Base-by-base conservation (phyloP, 179 eudicot genomes). In the Beta macrorhiza region DNA sequence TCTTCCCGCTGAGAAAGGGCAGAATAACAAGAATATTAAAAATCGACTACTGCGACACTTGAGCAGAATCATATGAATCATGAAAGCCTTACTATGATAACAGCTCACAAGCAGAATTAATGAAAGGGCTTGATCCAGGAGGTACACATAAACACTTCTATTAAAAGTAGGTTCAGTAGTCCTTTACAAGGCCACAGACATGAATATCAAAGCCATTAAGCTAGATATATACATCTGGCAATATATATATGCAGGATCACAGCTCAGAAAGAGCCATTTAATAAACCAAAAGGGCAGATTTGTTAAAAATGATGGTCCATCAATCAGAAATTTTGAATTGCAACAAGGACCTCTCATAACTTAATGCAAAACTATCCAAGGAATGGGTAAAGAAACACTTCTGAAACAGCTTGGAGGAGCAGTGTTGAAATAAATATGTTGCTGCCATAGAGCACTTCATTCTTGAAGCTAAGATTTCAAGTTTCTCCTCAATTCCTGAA, bases 1-100 rank as follows among this genome's bases (percentile, higher is more conserved):
- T 92, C 86, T 91, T 95, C 82, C 97, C 97, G 81, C 97, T 95
- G 93, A 80, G 80, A 58, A 83, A 82, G 56, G 71, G 20, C 29
- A 57, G n/a, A 42, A 81, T 15, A 79, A 81, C 32, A 72, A 78
- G 74, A 52, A 75, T 47, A 78, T 81, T 51, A 80, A 59, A 57
- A 20, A 22, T 61, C 14, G 67, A 63, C 45, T 44, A 61, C 16
- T 14, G 4, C 74, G 58, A 56, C 8, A 57, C 56, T 25, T 37
- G 61, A 70, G 55, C 5, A 0, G 44, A 16, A 67, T n/a, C 29
- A 56, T 14, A 67, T 45, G 51, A 45, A 57, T 32, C 52, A 20
- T 42, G 44, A 75, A 56, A 62, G 72, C 72, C 22, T 51, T 16
- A 19, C 5, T 8, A 17, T 32, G 17, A 63, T 19, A 69, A 81